Evolutionary conservation across 179 eudicot species (phyloP).

Genomic region (Corrigiola litoralis): DNA sequence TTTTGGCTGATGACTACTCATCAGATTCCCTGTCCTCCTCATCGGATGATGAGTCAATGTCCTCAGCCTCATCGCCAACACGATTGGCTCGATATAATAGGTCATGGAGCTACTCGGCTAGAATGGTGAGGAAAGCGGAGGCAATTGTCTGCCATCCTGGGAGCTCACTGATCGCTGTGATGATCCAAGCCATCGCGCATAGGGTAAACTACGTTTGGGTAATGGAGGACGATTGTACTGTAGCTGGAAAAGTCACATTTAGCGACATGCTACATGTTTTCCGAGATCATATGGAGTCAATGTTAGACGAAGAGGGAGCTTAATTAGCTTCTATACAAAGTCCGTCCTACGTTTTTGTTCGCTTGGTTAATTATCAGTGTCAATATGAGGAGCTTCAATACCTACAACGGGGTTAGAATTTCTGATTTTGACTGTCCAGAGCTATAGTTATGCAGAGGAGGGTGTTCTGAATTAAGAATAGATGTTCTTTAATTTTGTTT

Average conservation of each 20-base stretch:
- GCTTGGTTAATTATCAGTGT: not conserved
- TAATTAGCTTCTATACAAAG: no score
- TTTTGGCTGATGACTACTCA: conserved; percentile 29
- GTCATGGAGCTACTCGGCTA: conserved; percentile 41
- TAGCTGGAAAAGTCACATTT: conserved; percentile 35
- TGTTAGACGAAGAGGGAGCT: conserved; percentile 15
- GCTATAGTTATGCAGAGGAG: conserved; percentile 2
- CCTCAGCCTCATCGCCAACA: not conserved
- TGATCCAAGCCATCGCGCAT: conserved; percentile 45
- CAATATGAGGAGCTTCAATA: conserved; percentile 3
- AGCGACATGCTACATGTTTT: conserved; percentile 37
- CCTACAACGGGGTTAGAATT: not conserved
- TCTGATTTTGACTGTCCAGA: not conserved
- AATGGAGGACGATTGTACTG: conserved; percentile 27
- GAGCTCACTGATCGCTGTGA: conserved; percentile 40
- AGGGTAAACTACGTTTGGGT: conserved; percentile 46
- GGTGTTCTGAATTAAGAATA: not conserved
- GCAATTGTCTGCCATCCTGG: conserved; percentile 35
- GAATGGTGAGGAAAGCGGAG: conserved; percentile 30
- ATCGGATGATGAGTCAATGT: conserved; percentile 33
- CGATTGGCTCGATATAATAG: conserved; percentile 22
- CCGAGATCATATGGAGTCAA: conserved; percentile 29
- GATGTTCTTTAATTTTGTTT: conserved; percentile 2
- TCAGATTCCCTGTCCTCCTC: conserved; percentile 23
- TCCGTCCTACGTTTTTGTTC: no score